Conservation (phyloP, 495 filamentous ascomycete genomes). For the Xylaria grammica region DNA sequence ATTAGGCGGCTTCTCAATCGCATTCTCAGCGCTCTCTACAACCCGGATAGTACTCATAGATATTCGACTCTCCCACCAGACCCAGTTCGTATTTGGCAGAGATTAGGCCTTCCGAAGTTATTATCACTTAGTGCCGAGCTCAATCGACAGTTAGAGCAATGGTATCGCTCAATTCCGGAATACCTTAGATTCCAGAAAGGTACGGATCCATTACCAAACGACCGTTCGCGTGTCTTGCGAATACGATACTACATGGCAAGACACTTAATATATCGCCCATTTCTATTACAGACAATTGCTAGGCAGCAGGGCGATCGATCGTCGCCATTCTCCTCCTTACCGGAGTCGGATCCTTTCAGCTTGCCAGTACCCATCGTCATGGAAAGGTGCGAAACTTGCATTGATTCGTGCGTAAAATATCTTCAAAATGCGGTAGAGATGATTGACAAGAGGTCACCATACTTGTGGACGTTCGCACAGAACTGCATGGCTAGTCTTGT, state of each 20-base stretch:
- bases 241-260: constrained; percentile 44
- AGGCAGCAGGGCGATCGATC: constrained; percentile 30
- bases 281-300: constrained; percentile 37
- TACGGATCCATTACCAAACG: constrained; percentile 31
- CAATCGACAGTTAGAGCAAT: constrained; percentile 44
- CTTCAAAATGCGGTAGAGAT: constrained; percentile 39
- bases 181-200: constrained; percentile 37
- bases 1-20: constrained; percentile 44
- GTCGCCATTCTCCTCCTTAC: constrained; percentile 28
- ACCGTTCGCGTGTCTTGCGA: constrained; percentile 38
- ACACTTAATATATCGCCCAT: constrained; percentile 44
- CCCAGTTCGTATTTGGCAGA: constrained; percentile 37
- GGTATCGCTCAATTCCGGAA: constrained; percentile 46
- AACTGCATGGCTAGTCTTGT: constrained; percentile 37
- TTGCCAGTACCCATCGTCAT: constrained; percentile 29
- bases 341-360: constrained; percentile 31
- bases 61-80: constrained; percentile 26
- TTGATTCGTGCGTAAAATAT: constrained; percentile 39
- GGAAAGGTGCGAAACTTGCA: constrained; percentile 39
- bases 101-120: constrained; percentile 35
- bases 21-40: constrained; percentile 45
- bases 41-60: constrained; percentile 32
- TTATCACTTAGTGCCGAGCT: constrained; percentile 39
- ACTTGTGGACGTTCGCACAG: constrained; percentile 41
- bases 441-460: constrained; percentile 39